Base-by-base conservation (phyloP, 1,139 yeast species). In the Suhomyces guaymorum region DNA sequence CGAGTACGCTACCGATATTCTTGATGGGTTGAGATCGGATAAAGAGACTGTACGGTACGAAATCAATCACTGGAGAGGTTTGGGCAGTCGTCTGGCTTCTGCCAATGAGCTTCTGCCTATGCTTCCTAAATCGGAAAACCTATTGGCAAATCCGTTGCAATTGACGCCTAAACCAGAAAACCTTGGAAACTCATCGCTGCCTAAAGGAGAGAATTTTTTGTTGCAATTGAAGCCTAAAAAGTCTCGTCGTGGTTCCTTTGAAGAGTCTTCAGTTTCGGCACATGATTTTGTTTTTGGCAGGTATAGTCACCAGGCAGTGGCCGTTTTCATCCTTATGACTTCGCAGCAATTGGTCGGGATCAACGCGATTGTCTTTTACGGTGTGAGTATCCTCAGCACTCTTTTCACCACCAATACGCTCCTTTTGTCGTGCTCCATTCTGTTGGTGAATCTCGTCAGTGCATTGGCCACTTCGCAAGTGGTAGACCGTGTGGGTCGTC, bases 261-360 rank as follows among this genome's bases (percentile, higher is more conserved):
- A 63, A 33, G 63, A 64, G 7, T 51, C 61, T 9, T 40, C 43
- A 2, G 41, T 63, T 15, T 45, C 65, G 1, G 46, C 57, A 2
- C 21, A 33, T 17, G 63, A 56, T 19, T 66, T 57, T 37, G 28
- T 63, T 16, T 43, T 54, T 2, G 38, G 33, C 10, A 39, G 41
- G 12, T 60, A 59, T 39, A 47, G 60, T 19, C 48, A 46, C 14
- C 66, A 65, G 37, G 43, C 60, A 9, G 20, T 53, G 4, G 70
- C 71, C 3, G 60, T 59, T 10, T 41, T 56, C 3, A 44, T 65
- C 7, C 48, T 66, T 24, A 63, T 66, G 70, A 55, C 66, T 12
- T 66, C 65, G 2, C 70, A 63, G 43, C 73, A 67, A 47, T 49
- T 66, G 39, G 59, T 65, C 32, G 73, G 73, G 1, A 64, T 66